Evolutionary conservation across 2,329 filamentous ascomycete genomes (phyloP).

Genomic region (Claviceps capensis): DNA sequence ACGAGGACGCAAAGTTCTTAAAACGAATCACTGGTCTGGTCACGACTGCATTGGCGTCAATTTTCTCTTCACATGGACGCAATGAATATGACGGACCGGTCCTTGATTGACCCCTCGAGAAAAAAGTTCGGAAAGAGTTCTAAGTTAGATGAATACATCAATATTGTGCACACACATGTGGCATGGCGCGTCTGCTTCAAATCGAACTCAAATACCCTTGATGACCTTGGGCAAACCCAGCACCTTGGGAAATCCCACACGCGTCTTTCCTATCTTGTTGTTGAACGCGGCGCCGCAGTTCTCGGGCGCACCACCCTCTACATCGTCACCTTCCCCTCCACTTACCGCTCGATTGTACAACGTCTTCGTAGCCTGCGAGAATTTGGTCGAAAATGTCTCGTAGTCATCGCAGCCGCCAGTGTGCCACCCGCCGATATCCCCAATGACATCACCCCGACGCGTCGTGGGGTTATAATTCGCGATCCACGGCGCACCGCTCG

Average conservation of each 20-base stretch:
- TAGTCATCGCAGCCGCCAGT: conserved; percentile 7
- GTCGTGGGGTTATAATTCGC: conserved; percentile 4
- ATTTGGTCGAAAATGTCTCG: conserved; percentile 5
- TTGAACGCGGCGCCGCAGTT: conserved; percentile 1
- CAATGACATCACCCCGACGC: conserved; percentile 4
- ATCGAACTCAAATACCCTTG: not conserved
- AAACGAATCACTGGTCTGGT: no score
- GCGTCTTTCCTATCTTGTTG: not conserved
- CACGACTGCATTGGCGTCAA: no score
- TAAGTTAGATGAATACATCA: no score
- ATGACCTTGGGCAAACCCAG: conserved; percentile 1
- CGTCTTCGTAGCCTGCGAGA: conserved; percentile 2
- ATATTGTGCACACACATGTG: no score
- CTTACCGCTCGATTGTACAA: conserved; percentile 1
- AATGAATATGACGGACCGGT: no score
- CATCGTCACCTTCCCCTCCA: not conserved
- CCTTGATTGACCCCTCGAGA: no score
- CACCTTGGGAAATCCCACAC: not conserved
- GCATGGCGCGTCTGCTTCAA: no score
- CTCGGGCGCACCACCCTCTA: conserved; percentile 3
- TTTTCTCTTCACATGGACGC: no score
- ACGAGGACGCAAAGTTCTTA: no score
- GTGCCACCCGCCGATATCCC: conserved; percentile 7
- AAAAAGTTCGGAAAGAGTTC: no score
- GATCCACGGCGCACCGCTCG: conserved; percentile 7